These are phyloP conservation scores for Scutellaria galericulata DNA, from an alignment of 257 asterid species.

Conservation along the genomic window DNA sequence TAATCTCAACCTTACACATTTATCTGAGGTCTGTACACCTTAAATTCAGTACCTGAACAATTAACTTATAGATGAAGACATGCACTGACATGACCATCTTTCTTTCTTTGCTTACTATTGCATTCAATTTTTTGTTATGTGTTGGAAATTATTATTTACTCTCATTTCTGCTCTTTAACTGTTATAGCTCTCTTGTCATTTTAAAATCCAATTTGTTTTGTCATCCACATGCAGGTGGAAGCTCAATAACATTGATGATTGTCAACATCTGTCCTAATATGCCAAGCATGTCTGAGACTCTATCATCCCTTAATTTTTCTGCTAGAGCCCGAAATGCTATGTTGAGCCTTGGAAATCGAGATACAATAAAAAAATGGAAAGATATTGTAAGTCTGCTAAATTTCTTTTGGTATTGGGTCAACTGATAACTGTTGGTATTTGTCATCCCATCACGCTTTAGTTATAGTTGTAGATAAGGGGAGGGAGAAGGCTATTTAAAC, in stretches of 20 bases:
- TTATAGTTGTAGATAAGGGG: conserved; percentile 22
- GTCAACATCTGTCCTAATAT: conserved; percentile 80
- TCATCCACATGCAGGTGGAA: conserved; percentile 74
- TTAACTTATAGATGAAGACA: conserved; percentile 14
- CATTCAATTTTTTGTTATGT: conserved; percentile 9
- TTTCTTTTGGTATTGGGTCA: conserved; percentile 28
- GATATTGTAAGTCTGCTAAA: conserved; percentile 74
- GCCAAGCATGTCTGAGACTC: conserved; percentile 72
- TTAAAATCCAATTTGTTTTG: conserved; percentile 21
- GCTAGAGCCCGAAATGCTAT: conserved; percentile 89
- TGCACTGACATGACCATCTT: conserved; percentile 9
- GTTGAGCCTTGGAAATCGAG: conserved; percentile 94
- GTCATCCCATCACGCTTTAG: conserved; percentile 13
- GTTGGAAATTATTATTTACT: conserved; percentile 9
- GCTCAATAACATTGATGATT: conserved; percentile 86
- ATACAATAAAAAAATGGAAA: conserved; percentile 94
- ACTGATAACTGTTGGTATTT: conserved; percentile 8
- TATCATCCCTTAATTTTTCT: conserved; percentile 88
- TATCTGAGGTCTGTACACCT: conserved; percentile 12
- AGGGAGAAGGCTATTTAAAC: conserved; percentile 12
- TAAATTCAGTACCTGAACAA: conserved; percentile 20
- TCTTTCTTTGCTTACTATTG: conserved; percentile 31
- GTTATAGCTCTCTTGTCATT: conserved; percentile 21
- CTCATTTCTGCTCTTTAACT: conserved; percentile 6
- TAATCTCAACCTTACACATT: neutral